These are phyloP conservation scores for Pseudozyma hubeiensis DNA, from an alignment of 1,284 basidiomycete genomes.

Conservation along the genomic window DNA sequence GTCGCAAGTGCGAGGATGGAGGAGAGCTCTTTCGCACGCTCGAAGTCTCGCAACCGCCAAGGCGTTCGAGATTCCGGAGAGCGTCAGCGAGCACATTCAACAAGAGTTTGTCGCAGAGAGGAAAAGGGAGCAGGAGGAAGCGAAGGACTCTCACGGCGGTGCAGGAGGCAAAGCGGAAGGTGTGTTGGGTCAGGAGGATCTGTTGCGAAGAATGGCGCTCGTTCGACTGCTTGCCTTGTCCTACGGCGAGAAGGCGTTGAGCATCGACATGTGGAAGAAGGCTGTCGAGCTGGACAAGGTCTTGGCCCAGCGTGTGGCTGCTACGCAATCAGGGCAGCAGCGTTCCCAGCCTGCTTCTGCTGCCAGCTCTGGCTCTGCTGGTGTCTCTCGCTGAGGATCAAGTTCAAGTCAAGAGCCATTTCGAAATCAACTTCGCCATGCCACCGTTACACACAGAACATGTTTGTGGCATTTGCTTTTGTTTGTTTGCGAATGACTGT, in stretches of 20 bases:
- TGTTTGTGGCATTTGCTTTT: too few relatives aligned
- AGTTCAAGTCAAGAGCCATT: background rate
- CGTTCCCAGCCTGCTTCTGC: slow-evolving; percentile 12
- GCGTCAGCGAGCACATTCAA: slow-evolving; percentile 60
- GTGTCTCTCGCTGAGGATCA: slow-evolving; percentile 21
- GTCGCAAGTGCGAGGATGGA: slow-evolving; percentile 24
- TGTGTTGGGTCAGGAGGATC: slow-evolving; percentile 51
- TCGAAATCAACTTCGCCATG: too few relatives aligned
- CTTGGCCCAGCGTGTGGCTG: slow-evolving; percentile 18
- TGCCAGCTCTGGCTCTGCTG: background rate
- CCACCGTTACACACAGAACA: too few relatives aligned
- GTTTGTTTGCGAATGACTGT: too few relatives aligned
- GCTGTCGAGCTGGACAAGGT: slow-evolving; percentile 47
- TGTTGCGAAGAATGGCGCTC: slow-evolving; percentile 54
- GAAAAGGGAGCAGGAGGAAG: slow-evolving; percentile 27
- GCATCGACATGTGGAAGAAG: slow-evolving; percentile 41
- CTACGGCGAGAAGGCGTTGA: slow-evolving; percentile 40
- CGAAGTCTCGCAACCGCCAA: slow-evolving; percentile 38
- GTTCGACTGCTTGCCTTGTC: slow-evolving; percentile 54
- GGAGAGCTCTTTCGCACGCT: slow-evolving; percentile 31
- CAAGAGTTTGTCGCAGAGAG: slow-evolving; percentile 61
- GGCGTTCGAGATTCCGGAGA: slow-evolving; percentile 56
- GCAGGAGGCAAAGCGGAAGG: slow-evolving; percentile 7
- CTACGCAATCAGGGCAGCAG: slow-evolving; percentile 17
- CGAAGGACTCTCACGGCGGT: slow-evolving; percentile 25